These are phyloP conservation scores for Arthrobotrys conoides DNA, from an alignment of 2,329 filamentous ascomycete species.

Conservation along the genomic window DNA sequence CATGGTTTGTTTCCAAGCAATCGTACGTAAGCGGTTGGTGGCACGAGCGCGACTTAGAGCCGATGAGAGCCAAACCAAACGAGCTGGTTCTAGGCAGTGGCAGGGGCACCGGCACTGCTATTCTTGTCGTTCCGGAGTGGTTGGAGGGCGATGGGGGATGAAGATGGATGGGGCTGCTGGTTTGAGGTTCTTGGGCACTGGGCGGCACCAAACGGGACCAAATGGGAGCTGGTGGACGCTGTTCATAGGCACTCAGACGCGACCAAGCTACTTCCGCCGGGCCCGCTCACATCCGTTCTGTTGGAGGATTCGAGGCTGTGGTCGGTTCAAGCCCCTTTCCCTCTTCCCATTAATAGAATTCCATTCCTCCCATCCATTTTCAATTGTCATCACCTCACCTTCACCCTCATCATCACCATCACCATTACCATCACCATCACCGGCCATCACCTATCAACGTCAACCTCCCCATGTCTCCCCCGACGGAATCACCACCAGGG, in stretches of 20 bases:
- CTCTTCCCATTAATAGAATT: slow-evolving; percentile 3
- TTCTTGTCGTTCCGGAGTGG: slow-evolving; percentile 21
- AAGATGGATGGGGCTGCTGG: slow-evolving; percentile 6
- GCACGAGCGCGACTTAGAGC: slow-evolving; percentile 5
- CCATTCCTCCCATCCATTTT: slow-evolving; percentile 7
- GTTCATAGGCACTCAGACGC: slow-evolving; percentile 21
- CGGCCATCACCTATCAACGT: neutral
- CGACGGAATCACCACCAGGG: neutral
- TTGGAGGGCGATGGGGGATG: neutral
- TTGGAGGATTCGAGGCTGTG: neutral
- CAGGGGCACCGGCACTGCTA: slow-evolving; percentile 21
- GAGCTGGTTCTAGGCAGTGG: slow-evolving; percentile 6
- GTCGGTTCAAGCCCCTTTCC: neutral
- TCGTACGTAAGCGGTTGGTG: slow-evolving; percentile 1
- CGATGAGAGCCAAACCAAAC: slow-evolving; percentile 17
- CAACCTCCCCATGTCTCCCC: slow-evolving; percentile 1
- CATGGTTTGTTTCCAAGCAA: neutral
- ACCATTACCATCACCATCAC: neutral
- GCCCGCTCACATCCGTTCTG: slow-evolving; percentile 39
- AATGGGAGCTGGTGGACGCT: slow-evolving; percentile 2
- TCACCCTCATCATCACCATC: neutral
- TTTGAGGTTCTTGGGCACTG: slow-evolving; percentile 20
- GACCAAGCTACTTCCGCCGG: slow-evolving; percentile 10
- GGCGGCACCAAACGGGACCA: slow-evolving; percentile 23
- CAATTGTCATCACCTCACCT: neutral